These are phyloP conservation scores for Scutellaria barbata DNA, from an alignment of 257 asterid genomes.

Conservation along the genomic window DNA sequence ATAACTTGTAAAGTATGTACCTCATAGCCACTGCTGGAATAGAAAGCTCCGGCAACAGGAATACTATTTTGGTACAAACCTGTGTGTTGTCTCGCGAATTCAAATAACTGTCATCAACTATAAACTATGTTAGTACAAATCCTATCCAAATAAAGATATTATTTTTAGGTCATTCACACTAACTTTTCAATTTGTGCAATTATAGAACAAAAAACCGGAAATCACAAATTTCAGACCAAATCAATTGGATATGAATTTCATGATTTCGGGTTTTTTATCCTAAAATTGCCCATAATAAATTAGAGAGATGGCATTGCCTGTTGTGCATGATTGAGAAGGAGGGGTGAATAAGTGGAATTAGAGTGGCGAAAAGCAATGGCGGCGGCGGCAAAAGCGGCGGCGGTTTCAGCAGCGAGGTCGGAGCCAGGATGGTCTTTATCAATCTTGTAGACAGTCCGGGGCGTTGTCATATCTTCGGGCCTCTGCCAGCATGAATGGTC, in stretches of 20 bases:
- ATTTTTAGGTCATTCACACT: no score
- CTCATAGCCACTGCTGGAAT: conserved; percentile 60
- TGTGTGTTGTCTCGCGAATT: conserved; percentile 47
- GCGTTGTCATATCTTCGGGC: conserved; percentile 78
- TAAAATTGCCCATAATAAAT: no score
- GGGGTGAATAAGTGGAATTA: conserved; percentile 38
- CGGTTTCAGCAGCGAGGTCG: conserved; percentile 73
- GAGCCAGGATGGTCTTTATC: conserved; percentile 64
- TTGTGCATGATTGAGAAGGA: conserved; percentile 55
- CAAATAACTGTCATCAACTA: conserved; percentile 48
- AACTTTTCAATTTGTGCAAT: no score
- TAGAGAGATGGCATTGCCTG: conserved; percentile 38
- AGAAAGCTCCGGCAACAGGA: conserved; percentile 44
- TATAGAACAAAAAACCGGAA: no score
- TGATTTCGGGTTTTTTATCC: no score
- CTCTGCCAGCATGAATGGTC: conserved; percentile 76
- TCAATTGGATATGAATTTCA: no score
- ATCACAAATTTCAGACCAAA: no score
- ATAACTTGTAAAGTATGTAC: conserved; percentile 30
- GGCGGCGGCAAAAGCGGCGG: conserved; percentile 69
- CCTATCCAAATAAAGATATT: no score
- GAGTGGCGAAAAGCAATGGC: conserved; percentile 45
- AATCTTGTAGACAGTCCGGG: conserved; percentile 44
- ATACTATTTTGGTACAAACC: conserved; percentile 59
- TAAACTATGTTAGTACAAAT: background rate